phyloP scores from a whole-genome alignment of 2,329 filamentous ascomycete species.

The Pyricularia sp. region DNA sequence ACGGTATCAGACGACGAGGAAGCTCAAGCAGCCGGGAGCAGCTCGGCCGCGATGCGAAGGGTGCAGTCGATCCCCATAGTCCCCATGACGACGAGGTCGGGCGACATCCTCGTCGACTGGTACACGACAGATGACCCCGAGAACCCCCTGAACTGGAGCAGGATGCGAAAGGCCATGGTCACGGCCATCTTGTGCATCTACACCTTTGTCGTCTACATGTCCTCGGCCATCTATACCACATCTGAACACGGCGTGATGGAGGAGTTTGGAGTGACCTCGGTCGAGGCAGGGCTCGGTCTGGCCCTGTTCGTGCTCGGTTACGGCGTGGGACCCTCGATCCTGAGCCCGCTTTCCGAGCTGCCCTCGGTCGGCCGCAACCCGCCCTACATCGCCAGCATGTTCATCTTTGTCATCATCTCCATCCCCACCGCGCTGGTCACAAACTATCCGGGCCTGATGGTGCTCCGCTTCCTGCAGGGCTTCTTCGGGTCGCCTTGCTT shows the following conservation, averaged over 20 bases:
- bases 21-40: not conserved
- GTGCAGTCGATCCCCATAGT: slow-evolving; percentile 18
- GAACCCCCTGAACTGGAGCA: slow-evolving; percentile 42
- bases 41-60: slow-evolving; percentile 13
- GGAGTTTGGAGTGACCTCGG: slow-evolving; percentile 36
- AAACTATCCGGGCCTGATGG: slow-evolving; percentile 55
- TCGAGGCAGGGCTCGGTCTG: slow-evolving; percentile 40
- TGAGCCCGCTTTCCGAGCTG: slow-evolving; percentile 48
- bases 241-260: slow-evolving; percentile 31
- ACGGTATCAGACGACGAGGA: not conserved
- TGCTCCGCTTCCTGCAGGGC: slow-evolving; percentile 54
- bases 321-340: slow-evolving; percentile 38
- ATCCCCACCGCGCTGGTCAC: slow-evolving; percentile 54
- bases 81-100: slow-evolving; percentile 18
- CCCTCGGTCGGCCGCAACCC: slow-evolving; percentile 53
- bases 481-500: slow-evolving; percentile 59
- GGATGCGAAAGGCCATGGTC: slow-evolving; percentile 24
- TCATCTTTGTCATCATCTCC: slow-evolving; percentile 57
- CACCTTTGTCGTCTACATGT: slow-evolving; percentile 36
- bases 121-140: slow-evolving; percentile 38
- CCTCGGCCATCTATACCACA: slow-evolving; percentile 28
- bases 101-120: slow-evolving; percentile 23
- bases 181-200: slow-evolving; percentile 32
- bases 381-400: slow-evolving; percentile 59
- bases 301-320: slow-evolving; percentile 43